phyloP scores from a whole-genome alignment of 2,329 filamentous ascomycete species.

The Pyricularia sp. region DNA sequence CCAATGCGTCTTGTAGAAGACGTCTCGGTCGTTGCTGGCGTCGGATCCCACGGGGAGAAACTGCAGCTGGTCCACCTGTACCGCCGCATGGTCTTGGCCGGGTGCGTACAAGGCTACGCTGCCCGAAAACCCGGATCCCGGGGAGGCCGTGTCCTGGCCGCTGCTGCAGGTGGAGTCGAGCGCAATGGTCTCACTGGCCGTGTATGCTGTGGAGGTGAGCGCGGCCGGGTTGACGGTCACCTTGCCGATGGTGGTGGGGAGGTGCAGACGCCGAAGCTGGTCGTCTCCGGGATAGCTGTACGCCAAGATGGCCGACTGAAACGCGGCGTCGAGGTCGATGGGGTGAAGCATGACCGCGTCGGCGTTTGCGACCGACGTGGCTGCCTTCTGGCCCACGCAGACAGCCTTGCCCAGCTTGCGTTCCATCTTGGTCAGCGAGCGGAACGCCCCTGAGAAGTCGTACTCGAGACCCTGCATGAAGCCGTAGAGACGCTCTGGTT shows the following conservation, averaged over 20 bases:
- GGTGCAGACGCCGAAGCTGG: constrained; percentile 17
- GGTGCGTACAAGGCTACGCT: neutral
- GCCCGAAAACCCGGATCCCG: neutral
- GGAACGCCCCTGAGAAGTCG: neutral
- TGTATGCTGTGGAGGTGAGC: too few relatives aligned
- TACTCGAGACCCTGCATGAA: neutral
- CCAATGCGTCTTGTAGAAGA: neutral
- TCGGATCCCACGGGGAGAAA: neutral
- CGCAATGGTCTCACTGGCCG: too few relatives aligned
- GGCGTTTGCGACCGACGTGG: neutral
- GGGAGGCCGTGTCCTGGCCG: neutral
- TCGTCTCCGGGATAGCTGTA: constrained; percentile 20
- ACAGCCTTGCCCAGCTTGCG: constrained; percentile 1
- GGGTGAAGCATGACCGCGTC: constrained; percentile 18
- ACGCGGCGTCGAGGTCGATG: constrained; percentile 18
- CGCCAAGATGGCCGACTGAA: constrained; percentile 21
- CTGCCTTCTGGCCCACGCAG: neutral
- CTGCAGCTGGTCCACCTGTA: neutral
- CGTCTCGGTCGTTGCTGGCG: neutral
- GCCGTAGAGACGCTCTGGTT: neutral
- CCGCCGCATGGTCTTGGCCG: neutral
- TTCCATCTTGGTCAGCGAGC: neutral
- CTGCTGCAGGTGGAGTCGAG: too few relatives aligned
- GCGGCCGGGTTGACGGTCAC: neutral
- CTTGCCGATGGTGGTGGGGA: constrained; percentile 13